Base-by-base conservation (phyloP, 805 yeast genomes). In the Metschnikowia corniflorae region DNA sequence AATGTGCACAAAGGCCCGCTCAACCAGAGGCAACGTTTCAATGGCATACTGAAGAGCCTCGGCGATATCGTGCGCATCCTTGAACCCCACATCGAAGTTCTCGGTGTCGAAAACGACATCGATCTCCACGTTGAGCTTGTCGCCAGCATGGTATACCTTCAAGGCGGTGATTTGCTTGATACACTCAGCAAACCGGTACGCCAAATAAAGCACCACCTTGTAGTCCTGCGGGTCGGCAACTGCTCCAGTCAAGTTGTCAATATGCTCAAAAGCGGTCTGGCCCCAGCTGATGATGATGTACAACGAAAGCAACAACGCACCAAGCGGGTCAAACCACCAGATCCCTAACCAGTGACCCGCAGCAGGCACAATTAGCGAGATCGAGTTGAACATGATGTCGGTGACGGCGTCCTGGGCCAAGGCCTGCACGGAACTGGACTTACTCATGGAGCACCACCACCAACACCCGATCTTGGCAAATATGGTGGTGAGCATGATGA, bases 401-500 rank as follows among this genome's bases (percentile, higher is more conserved):
- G 89, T 84, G 58, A 72, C 68, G 0, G 93, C 93, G 59, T 85
- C 94, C 57, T 83, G 91, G 2, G 89, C 86, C 37, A 84, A 63
- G 0, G 94, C 94, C 51, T 78, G 82, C 2, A 85, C 81, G 0
- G 88, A 78, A 13, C 82, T 73, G 12, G 86, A 80, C 13, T 70
- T 61, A 42, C 82, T 71, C 10, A 65, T 59, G 26, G 72, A 62
- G 53, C 91, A 84, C 77, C 84, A 75, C 9, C 73, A 19, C 70
- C 76, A 85, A 49, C 87, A 79, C 1, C 65, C 69, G 5, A 78
- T 47, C 51, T 84, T 84, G 19, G 75, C 65, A 4, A 73, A 50
- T 14, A 84, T 78, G 0, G 94, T 85, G 13, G 71, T 37, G 0
- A 67, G 33, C 93, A 84, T 85, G 39, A 84, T 81, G 1, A 51